These are phyloP conservation scores for Darksidea phi DNA, from an alignment of 495 filamentous ascomycete genomes.

Conservation along the genomic window DNA sequence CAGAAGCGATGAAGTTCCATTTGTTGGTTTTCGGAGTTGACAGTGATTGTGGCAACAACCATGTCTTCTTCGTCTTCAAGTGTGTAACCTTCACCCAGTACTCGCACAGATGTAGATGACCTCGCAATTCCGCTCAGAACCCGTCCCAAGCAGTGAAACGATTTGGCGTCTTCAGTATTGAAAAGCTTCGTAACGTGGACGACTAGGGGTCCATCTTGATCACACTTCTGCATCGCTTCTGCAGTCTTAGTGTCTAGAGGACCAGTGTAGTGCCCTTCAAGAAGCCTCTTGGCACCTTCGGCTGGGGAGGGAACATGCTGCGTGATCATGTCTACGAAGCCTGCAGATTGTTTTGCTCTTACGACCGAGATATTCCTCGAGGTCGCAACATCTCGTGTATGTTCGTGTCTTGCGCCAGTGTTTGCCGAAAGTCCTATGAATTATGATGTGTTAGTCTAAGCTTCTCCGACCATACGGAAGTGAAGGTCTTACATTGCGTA, in stretches of 20 bases:
- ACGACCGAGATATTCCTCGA: constrained; percentile 91
- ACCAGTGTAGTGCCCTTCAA: constrained; percentile 89
- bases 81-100: constrained; percentile 93
- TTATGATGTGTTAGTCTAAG: too few relatives aligned
- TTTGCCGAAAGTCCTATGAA: too few relatives aligned
- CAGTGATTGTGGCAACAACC: constrained; percentile 80
- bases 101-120: constrained; percentile 80
- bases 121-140: constrained; percentile 91
- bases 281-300: constrained; percentile 70
- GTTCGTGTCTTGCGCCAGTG: too few relatives aligned
- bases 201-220: constrained; percentile 86
- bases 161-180: constrained; percentile 79
- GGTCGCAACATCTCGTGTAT: too few relatives aligned
- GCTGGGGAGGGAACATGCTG: constrained; percentile 86
- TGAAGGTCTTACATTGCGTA: neutral
- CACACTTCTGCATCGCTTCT: constrained; percentile 73
- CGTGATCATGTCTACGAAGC: constrained; percentile 94
- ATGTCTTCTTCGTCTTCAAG: constrained; percentile 98
- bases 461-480: too few relatives aligned
- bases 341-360: too few relatives aligned
- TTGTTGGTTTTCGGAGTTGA: too few relatives aligned
- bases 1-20: too few relatives aligned
- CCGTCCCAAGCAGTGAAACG: constrained; percentile 84
- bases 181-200: constrained; percentile 92
- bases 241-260: constrained; percentile 84